Evolutionary conservation across 2,329 filamentous ascomycete species (phyloP), one percentile per base, ranked within the genome.

Genomic region (Arthrobotrys sinensis): DNA sequence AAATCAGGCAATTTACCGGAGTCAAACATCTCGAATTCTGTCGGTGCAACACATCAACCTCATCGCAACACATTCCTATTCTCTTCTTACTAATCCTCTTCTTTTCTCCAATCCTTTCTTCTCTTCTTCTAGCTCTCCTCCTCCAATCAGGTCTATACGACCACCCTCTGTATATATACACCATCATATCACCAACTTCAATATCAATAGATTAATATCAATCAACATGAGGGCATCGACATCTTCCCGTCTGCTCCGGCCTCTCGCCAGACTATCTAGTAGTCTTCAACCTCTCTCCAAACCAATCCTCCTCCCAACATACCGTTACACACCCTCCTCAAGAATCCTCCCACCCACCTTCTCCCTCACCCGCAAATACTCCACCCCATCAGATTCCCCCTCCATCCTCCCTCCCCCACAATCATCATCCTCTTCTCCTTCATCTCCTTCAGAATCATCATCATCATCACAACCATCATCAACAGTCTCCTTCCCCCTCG

Each of bases 401-500:
- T 55, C 62, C 14, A 73, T 68, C 40, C 67, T 79, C 68, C 45
- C 75, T 12, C 67, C 76, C 0, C 67, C 65, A 7, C n/a, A 55
- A 4, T 28, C 52, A 0, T 36, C 50, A 3, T 48, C 66, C 8
- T 48, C 67, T 6, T 28, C 40, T 3, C 50, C 79, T 28, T 45
- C 64, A 14, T 28, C 64, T 4, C 28, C 64, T 4, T 10, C 63
- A 21, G 67, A 62, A n/a, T 34, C 76, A 40, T 43, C 80, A 46
- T 21, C 79, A 45, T 73, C 80, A 72, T 68, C 81, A 19, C 38
- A 48, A 64, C 34, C 66, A 76, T 45, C 66, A 24, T 78, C 84
- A 73, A 82, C 81, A 36, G 83, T 84, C 70, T 81, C 83, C 62
- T 78, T 80, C 24, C 68, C 68, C 11, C 81, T 82, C 40, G 80